Conservation (phyloP, 768 basidiomycete genomes). For the Mycena haematopus region DNA sequence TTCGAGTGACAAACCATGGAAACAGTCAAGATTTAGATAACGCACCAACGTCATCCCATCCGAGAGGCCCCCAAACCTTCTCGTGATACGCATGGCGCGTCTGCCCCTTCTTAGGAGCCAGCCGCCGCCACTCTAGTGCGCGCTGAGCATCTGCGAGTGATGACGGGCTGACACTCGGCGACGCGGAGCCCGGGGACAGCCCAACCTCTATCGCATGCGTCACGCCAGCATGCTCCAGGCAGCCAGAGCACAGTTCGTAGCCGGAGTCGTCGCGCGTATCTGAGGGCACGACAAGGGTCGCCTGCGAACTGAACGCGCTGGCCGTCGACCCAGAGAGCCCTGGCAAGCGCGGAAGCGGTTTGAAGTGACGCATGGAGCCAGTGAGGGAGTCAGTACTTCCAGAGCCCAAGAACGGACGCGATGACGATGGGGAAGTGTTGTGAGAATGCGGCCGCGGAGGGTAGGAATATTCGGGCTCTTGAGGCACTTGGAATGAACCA, state of each 20-base stretch:
- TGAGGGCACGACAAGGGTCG: constrained; percentile 24
- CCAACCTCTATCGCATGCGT: constrained; percentile 74
- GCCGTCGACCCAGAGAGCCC: not conserved
- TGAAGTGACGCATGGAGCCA: constrained; percentile 28
- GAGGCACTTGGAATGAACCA: constrained; percentile 1
- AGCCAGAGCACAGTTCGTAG: constrained; percentile 85
- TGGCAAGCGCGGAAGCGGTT: constrained; percentile 31
- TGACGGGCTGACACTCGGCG: constrained; percentile 45
- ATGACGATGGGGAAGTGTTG: constrained; percentile 23
- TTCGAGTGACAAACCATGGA: constrained; percentile 1
- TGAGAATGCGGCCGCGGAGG: constrained; percentile 22
- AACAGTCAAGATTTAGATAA: constrained; percentile 32
- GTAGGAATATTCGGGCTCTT: constrained; percentile 24
- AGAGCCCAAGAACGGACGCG: constrained; percentile 14
- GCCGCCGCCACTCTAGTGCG: constrained; percentile 66
- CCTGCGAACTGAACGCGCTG: constrained; percentile 26
- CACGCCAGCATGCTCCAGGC: constrained; percentile 80
- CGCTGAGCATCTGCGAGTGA: constrained; percentile 61
- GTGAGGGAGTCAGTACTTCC: constrained; percentile 29
- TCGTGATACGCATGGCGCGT: constrained; percentile 86
- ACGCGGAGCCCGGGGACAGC: constrained; percentile 55
- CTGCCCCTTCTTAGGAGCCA: constrained; percentile 79
- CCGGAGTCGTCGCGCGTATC: constrained; percentile 45
- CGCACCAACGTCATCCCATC: constrained; percentile 92
- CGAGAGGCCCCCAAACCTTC: constrained; percentile 81